phyloP scores from a whole-genome alignment of 2,329 filamentous ascomycete genomes.

The Cercospora sp. region DNA sequence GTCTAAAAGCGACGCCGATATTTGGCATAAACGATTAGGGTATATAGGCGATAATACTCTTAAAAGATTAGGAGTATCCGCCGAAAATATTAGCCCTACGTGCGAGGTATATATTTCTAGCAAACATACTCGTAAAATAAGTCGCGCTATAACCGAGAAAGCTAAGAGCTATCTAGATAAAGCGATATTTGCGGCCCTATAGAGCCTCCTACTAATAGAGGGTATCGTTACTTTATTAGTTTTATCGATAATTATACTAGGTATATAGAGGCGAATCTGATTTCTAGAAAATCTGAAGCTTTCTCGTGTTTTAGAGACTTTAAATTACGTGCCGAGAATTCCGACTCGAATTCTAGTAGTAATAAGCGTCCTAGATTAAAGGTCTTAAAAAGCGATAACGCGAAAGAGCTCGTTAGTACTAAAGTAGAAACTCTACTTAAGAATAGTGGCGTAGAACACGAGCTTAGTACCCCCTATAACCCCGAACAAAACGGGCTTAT shows the following conservation, averaged over 20 bases:
- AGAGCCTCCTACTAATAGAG: conserved; percentile 11
- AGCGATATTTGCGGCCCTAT: conserved; percentile 13
- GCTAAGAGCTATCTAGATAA: conserved; percentile 15
- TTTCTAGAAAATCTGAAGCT: conserved; percentile 13
- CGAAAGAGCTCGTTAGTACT: conserved; percentile 3
- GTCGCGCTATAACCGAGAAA: conserved; percentile 1
- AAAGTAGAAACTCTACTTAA: no score
- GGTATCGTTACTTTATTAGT: conserved; percentile 14
- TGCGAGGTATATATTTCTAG: conserved; percentile 9
- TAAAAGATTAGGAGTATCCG: conserved; percentile 1
- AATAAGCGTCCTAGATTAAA: conserved; percentile 14
- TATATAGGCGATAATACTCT: conserved; percentile 9
- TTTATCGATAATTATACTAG: conserved; percentile 17
- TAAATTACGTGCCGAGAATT: neutral
- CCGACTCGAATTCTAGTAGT: neutral
- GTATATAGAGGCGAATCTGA: conserved; percentile 14
- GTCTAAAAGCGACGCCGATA: conserved; percentile 2
- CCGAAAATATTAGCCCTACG: neutral
- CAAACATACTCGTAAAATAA: conserved; percentile 13
- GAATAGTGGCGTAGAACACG: no score
- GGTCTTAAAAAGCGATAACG: conserved; percentile 16
- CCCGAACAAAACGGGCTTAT: conserved; percentile 13
- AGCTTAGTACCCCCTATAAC: conserved; percentile 6
- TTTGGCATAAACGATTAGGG: conserved; percentile 14
- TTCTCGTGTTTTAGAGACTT: conserved; percentile 9